These are phyloP conservation scores for Graphilbum fragrans DNA, from an alignment of 2,329 filamentous ascomycete species.

Conservation along the genomic window DNA sequence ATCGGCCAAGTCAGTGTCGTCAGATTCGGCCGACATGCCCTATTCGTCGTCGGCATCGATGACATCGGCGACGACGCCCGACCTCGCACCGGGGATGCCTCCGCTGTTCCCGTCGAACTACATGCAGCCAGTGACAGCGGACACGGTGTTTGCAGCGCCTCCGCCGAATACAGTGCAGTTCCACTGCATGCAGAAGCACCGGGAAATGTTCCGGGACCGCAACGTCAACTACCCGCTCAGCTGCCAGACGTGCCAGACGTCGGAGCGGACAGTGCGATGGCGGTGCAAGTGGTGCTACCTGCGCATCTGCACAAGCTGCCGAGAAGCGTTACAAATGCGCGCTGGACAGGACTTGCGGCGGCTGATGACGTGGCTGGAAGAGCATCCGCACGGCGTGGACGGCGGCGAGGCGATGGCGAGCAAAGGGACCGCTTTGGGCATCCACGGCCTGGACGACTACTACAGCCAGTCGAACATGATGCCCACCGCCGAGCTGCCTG, in stretches of 20 bases:
- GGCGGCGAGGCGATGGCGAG: not conserved
- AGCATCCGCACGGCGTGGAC: not conserved
- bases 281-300: slow-evolving; percentile 38
- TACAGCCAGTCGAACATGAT: too few relatives aligned
- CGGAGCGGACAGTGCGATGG: slow-evolving; percentile 31
- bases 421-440: too few relatives aligned
- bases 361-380: slow-evolving; percentile 21
- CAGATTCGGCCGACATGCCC: not conserved
- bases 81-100: slow-evolving; percentile 6
- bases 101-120: slow-evolving; percentile 15
- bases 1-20: not conserved
- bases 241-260: slow-evolving; percentile 39
- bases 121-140: slow-evolving; percentile 16
- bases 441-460: not conserved
- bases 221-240: slow-evolving; percentile 38
- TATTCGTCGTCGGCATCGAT: too few relatives aligned
- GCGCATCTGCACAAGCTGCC: slow-evolving; percentile 38
- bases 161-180: slow-evolving; percentile 27
- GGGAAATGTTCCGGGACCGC: slow-evolving; percentile 31
- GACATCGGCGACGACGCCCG: not conserved
- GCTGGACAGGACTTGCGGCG: slow-evolving; percentile 29
- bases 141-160: slow-evolving; percentile 26
- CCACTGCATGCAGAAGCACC: slow-evolving; percentile 35
- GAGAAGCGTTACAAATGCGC: slow-evolving; percentile 25
- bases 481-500: too few relatives aligned